Conservation (phyloP, 2,329 filamentous ascomycete genomes). For the Pyrenophora graminea region DNA sequence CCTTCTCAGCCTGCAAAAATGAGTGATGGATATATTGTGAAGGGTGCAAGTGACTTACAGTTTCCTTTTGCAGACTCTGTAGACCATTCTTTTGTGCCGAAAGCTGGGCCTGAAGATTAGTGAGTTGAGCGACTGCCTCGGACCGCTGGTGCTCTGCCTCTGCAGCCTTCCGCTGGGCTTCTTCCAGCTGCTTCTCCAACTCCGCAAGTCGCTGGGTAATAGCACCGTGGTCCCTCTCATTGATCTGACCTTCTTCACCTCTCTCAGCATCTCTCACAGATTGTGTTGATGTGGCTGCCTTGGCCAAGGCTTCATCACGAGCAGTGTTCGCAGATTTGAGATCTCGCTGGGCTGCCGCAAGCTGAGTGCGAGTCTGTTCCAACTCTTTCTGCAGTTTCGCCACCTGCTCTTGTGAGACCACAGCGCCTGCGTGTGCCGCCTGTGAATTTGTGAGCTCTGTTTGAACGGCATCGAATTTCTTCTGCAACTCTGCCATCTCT, state of each 20-base stretch:
- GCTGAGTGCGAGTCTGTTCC: conserved; percentile 23
- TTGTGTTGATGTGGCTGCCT: conserved; percentile 50
- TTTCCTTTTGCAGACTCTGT: conserved; percentile 66
- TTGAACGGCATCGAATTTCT: conserved; percentile 67
- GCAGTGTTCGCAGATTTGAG: conserved; percentile 66
- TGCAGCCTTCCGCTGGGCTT: conserved; percentile 32
- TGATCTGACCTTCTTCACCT: conserved; percentile 55
- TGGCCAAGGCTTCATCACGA: conserved; percentile 64
- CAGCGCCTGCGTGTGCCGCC: conserved; percentile 21
- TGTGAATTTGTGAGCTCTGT: conserved; percentile 24
- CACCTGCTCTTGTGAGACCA: conserved; percentile 60
- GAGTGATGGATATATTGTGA: conserved; percentile 11
- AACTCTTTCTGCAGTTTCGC: conserved; percentile 54
- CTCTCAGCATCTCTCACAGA: conserved; percentile 34
- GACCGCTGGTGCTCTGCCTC: conserved; percentile 45
- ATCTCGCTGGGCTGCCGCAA: conserved; percentile 40
- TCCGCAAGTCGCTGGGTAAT: conserved; percentile 39
- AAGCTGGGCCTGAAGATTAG: conserved; percentile 43
- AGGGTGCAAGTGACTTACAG: conserved; percentile 34
- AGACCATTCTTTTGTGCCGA: conserved; percentile 65
- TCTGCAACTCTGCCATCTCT: conserved; percentile 49
- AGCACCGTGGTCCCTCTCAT: conserved; percentile 37
- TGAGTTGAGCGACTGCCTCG: conserved; percentile 45
- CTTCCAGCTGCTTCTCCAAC: conserved; percentile 44
- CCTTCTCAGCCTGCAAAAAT: conserved; percentile 44